Conservation (phyloP, 2,329 filamentous ascomycete species). For the Sarocladium oryzae region DNA sequence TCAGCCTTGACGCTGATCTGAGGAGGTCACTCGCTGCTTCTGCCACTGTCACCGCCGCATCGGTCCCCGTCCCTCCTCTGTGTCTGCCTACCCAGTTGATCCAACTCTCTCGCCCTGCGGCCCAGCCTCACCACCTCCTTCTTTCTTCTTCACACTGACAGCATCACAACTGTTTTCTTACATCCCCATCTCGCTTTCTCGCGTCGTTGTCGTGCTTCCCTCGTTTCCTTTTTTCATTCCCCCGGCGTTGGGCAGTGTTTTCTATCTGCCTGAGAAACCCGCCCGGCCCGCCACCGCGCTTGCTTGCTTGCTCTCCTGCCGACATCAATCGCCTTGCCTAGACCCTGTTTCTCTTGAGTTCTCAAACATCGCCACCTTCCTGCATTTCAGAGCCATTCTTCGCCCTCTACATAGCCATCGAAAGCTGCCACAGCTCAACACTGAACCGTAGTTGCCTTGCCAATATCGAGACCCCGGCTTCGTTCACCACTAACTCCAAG, state of each 20-base stretch:
- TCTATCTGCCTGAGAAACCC: constrained; percentile 2
- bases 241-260: neutral
- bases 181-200: neutral
- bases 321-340: constrained; percentile 4
- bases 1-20: constrained; percentile 2
- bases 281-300: neutral
- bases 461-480: too few species aligned
- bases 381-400: too few species aligned
- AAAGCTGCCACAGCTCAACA: too few species aligned
- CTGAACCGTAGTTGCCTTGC: too few species aligned
- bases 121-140: neutral
- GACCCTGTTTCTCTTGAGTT: neutral
- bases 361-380: neutral
- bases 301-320: constrained; percentile 1
- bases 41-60: neutral
- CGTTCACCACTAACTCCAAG: too few species aligned
- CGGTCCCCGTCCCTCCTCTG: neutral
- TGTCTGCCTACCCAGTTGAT: too few species aligned
- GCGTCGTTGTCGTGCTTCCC: neutral
- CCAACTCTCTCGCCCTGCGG: neutral
- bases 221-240: neutral
- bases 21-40: neutral
- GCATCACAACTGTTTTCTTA: neutral
- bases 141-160: neutral
- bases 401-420: too few species aligned